A percentile compares a stretch with the other conserved stretches of the same genome.
Conservation (phyloP, 345 rosid genomes). For the Rhizophora apiculata region DNA sequence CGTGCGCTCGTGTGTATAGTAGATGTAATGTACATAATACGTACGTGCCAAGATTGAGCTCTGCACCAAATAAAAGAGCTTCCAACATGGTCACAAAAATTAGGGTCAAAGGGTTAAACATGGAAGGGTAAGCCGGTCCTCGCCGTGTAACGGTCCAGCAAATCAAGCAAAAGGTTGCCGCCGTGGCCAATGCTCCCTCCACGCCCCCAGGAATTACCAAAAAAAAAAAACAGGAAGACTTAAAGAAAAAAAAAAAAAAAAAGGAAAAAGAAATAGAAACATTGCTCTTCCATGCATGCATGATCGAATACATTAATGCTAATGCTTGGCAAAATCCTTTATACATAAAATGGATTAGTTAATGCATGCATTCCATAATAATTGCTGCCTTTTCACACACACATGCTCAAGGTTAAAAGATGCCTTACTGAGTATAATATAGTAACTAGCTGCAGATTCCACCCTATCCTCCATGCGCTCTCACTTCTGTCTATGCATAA, state of each 20-base stretch:
- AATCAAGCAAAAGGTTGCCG: conserved; percentile 39
- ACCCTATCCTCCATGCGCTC: conserved; percentile 35
- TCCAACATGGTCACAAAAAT: conserved; percentile 41
- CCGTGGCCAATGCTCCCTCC: conserved; percentile 45
- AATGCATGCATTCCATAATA: no score
- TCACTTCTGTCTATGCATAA: conserved; percentile 26
- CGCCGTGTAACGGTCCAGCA: conserved; percentile 31
- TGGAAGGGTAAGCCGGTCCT: conserved; percentile 52
- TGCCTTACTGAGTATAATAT: conserved; percentile 43
- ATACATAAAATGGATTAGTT: no score
- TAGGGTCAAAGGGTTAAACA: conserved; percentile 49
- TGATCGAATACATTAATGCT: no score
- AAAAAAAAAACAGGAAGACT: no score
- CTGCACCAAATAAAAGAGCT: conserved; percentile 34
- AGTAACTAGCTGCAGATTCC: conserved; percentile 40
- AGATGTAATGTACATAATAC: background rate
- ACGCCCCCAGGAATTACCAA: no score
- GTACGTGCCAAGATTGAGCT: conserved; percentile 37
- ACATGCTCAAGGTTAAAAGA: no score
- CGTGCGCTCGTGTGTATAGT: background rate
- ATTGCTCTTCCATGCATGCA: no score
- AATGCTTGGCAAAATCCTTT: background rate
- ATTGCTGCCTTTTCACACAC: no score
- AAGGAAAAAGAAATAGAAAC: no score
- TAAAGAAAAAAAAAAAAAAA: no score